Base-by-base conservation (phyloP, 1,284 basidiomycete genomes). In the Xerocomus minutiporus region DNA sequence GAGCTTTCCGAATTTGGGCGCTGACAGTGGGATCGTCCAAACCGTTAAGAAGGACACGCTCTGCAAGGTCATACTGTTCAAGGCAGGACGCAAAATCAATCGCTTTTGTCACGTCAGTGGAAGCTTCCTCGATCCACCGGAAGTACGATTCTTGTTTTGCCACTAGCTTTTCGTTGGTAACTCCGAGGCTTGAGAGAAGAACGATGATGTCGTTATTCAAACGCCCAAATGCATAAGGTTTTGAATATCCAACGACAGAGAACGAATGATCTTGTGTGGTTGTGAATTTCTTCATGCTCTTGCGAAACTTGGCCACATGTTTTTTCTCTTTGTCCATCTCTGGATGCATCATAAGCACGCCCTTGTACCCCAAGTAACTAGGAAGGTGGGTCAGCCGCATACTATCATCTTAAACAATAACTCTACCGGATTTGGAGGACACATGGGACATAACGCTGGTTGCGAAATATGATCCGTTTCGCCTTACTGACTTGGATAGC, bases 131-230 rank as follows among this genome's bases (percentile, higher is more conserved):
- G 32, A 86, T 77, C 82, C 82, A 84, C 6, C 70, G 59, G 52
- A 83, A 78, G 59, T 85, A 85, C 32, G 71, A 69, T n/a, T 74
- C 60, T 61, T 84, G 83, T 59, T 83, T 84, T 0, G 65, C 65
- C 5, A 81, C 60, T 3, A 86, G 61, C 15, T 71, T 76, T 46
- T 83, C 80, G 46, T 76, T 74, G 0, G 78, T 71, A 45, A 85
- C 71, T 0, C 83, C 83, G 2, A 86, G 77, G 52, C 81, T 81
- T 3, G 81, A 78, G 5, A 86, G 72, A 7, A 86, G 77, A 23
- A 82, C 79, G 12, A 85, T 79, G 58, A 85, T 77, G 52, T 84
- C 84, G 64, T 84, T 84, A 61, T 86, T 86, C 25, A 86, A 71
- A 9, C 82, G 75, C 1, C 79, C 81, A 60, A 82, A 86, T 0